A percentile compares a stretch with the other conserved stretches of the same genome.
Evolutionary conservation across 768 basidiomycete species (phyloP).

Genomic region (Xerocomellus chrysenteron): DNA sequence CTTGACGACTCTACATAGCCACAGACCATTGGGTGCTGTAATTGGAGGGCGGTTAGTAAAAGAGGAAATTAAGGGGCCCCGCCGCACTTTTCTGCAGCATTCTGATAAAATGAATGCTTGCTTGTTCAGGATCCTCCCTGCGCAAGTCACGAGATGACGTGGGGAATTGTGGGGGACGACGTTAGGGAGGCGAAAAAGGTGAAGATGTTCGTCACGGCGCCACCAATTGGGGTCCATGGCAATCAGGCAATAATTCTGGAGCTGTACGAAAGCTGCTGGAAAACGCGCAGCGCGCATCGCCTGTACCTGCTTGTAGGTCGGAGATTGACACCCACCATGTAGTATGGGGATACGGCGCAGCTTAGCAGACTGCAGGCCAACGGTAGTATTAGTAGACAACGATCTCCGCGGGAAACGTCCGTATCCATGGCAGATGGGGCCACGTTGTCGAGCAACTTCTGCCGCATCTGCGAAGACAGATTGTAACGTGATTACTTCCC

Average conservation of each 20-base stretch:
- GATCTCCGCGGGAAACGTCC: conserved; percentile 31
- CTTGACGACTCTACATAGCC: conserved; percentile 8
- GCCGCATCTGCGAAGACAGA: conserved; percentile 17
- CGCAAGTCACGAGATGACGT: conserved; percentile 16
- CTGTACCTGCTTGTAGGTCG: conserved; percentile 12
- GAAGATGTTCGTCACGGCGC: background rate
- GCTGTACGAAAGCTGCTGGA: conserved; percentile 4
- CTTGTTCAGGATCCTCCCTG: conserved; percentile 11
- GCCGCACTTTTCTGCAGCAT: background rate
- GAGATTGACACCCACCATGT: conserved; percentile 19
- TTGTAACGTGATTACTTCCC: conserved; percentile 23
- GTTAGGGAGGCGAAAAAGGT: conserved; percentile 16
- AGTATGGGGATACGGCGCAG: conserved; percentile 24
- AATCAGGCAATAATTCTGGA: background rate
- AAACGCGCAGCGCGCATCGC: conserved; percentile 4
- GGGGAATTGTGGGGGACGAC: conserved; percentile 21
- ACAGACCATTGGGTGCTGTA: conserved; percentile 6
- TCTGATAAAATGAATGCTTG: background rate
- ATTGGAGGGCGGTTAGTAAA: background rate
- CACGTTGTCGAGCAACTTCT: conserved; percentile 26
- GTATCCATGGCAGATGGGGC: conserved; percentile 29
- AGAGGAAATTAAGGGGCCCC: conserved; percentile 21
- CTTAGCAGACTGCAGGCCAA: conserved; percentile 11
- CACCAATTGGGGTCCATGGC: background rate
- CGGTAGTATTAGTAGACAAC: conserved; percentile 10